Conservation (phyloP, 139 green algal species). For the Parachlorella kessleri region DNA sequence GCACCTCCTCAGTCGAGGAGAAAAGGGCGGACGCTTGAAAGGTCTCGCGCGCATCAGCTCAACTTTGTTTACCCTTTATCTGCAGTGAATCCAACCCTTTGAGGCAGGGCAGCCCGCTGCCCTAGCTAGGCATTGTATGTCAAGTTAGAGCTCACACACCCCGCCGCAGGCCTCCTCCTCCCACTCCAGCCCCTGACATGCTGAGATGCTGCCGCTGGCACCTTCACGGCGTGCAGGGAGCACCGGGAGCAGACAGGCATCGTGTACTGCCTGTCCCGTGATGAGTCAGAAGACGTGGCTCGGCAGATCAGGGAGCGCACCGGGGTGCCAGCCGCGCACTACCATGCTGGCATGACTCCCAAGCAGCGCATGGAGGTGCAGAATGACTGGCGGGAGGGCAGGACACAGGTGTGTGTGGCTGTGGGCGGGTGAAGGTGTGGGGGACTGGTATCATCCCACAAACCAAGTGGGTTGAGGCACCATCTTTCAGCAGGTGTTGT, state of each 20-base stretch:
- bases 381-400: constrained; percentile 63
- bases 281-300: constrained; percentile 52
- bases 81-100: too few relatives aligned
- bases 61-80: too few relatives aligned
- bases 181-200: too few relatives aligned
- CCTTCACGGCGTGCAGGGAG: neutral
- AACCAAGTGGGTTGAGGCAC: too few relatives aligned
- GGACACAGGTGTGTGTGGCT: neutral
- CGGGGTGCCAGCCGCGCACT: neutral
- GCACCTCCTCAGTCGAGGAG: too few relatives aligned
- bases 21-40: too few relatives aligned
- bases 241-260: constrained; percentile 68
- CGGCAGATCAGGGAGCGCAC: constrained; percentile 31
- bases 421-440: neutral
- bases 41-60: too few relatives aligned
- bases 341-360: constrained; percentile 84
- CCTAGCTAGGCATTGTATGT: too few relatives aligned
- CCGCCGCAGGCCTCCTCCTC: neutral
- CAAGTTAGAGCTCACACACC: neutral
- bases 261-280: constrained; percentile 88
- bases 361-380: constrained; percentile 80
- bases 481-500: too few relatives aligned
- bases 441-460: too few relatives aligned
- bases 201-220: too few relatives aligned
- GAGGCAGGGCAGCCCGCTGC: too few relatives aligned